Evolutionary conservation across 305 asterid genomes (phyloP).

Genomic region (Solanum hybrid): DNA sequence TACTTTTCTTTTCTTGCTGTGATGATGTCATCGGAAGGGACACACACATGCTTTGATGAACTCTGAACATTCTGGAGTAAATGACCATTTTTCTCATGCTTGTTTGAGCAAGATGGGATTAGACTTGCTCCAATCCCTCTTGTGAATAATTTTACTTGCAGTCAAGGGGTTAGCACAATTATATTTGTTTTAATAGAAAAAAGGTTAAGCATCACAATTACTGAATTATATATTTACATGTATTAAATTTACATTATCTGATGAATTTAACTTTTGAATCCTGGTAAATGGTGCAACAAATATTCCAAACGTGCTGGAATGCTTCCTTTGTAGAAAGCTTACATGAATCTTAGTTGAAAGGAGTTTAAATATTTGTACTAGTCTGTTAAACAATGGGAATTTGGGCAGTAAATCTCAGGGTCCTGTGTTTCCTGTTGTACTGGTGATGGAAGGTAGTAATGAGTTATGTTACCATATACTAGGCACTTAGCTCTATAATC

Average conservation of each 20-base stretch:
- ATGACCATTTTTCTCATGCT: background rate
- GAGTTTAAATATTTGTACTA: background rate
- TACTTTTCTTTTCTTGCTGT: background rate
- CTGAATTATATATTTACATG: background rate
- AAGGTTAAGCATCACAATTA: background rate
- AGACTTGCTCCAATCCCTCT: background rate
- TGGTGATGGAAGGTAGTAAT: background rate
- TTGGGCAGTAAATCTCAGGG: constrained; percentile 3
- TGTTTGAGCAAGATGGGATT: background rate
- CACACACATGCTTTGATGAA: background rate
- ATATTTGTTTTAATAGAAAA: background rate
- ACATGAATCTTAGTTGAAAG: background rate
- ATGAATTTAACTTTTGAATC: background rate
- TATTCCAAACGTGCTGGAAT: background rate
- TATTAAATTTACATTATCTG: background rate
- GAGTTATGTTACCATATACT: background rate
- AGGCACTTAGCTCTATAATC: background rate
- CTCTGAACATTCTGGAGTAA: background rate
- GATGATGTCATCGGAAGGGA: background rate
- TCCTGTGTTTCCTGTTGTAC: background rate
- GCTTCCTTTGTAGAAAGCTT: background rate
- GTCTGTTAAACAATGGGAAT: background rate
- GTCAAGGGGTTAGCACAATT: background rate
- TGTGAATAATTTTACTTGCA: background rate
- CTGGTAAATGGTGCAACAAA: background rate